phyloP scores from a whole-genome alignment of 352 stramenopile genomes.

The Proteromonas lacertae region DNA sequence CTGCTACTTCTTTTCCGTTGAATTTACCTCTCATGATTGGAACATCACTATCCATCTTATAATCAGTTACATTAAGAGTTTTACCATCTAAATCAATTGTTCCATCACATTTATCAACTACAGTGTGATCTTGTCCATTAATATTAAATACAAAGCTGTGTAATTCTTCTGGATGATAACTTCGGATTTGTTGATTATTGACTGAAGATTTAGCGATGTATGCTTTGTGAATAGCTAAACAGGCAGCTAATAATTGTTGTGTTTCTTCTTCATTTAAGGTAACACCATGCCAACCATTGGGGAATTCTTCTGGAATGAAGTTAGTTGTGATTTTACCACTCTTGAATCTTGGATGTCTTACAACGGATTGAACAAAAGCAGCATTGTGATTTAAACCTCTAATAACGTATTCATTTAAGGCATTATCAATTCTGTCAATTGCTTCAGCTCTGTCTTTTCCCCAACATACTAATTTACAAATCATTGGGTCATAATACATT shows the following conservation, averaged over 20 bases:
- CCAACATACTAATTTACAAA: conserved; percentile 50
- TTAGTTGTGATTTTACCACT: conserved; percentile 71
- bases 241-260: conserved; percentile 27
- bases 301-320: conserved; percentile 78
- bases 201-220: neutral
- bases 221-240: conserved; percentile 26
- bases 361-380: conserved; percentile 57
- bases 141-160: neutral
- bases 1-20: too few relatives aligned
- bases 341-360: conserved; percentile 25
- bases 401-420: conserved; percentile 71
- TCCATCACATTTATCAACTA: neutral
- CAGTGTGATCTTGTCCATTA: neutral
- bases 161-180: neutral
- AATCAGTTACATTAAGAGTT: too few relatives aligned
- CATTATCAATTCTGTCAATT: conserved; percentile 34
- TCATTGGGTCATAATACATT: conserved; percentile 82
- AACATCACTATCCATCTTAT: too few relatives aligned
- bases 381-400: conserved; percentile 66
- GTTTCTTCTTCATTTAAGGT: conserved; percentile 14
- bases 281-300: conserved; percentile 40
- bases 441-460: conserved; percentile 32
- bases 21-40: too few relatives aligned
- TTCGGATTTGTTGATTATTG: neutral
- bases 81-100: too few relatives aligned